phyloP scores from a whole-genome alignment of 257 asterid species.

The Nicotiana undulata region DNA sequence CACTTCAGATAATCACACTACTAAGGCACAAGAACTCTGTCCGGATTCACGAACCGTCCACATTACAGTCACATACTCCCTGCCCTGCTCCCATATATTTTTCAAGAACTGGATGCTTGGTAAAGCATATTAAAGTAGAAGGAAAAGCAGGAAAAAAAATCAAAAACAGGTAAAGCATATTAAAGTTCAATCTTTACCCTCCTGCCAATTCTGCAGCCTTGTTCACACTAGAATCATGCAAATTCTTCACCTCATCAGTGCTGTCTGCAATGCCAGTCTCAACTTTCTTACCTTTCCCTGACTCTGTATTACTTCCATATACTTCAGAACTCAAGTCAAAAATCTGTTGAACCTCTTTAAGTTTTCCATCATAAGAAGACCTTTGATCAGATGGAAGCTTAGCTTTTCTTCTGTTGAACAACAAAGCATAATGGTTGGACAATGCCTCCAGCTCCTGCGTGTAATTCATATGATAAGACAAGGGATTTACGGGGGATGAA shows the following conservation, averaged over 20 bases:
- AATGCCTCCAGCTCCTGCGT: constrained; percentile 91
- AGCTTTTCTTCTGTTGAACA: constrained; percentile 80
- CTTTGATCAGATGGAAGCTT: constrained; percentile 77
- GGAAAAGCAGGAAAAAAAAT: neutral
- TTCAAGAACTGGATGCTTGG: neutral
- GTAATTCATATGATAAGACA: constrained; percentile 11
- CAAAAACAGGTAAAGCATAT: neutral
- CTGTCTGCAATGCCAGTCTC: constrained; percentile 54
- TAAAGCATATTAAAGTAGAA: neutral
- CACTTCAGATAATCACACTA: neutral
- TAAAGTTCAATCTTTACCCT: constrained; percentile 42
- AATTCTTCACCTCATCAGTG: constrained; percentile 48
- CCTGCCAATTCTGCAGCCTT: constrained; percentile 99
- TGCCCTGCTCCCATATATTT: neutral
- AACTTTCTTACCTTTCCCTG: constrained; percentile 76
- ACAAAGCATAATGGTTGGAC: constrained; percentile 72
- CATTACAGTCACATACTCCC: neutral
- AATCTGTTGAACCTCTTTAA: constrained; percentile 70
- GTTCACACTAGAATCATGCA: constrained; percentile 81
- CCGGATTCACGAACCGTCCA: neutral
- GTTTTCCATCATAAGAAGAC: constrained; percentile 72
- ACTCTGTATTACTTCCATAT: constrained; percentile 47
- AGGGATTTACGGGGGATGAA: neutral
- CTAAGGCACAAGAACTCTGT: neutral
- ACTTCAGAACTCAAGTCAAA: constrained; percentile 63